These are phyloP conservation scores for Aspergillus luchuensis DNA, from an alignment of 2,329 filamentous ascomycete genomes.

Conservation along the genomic window DNA sequence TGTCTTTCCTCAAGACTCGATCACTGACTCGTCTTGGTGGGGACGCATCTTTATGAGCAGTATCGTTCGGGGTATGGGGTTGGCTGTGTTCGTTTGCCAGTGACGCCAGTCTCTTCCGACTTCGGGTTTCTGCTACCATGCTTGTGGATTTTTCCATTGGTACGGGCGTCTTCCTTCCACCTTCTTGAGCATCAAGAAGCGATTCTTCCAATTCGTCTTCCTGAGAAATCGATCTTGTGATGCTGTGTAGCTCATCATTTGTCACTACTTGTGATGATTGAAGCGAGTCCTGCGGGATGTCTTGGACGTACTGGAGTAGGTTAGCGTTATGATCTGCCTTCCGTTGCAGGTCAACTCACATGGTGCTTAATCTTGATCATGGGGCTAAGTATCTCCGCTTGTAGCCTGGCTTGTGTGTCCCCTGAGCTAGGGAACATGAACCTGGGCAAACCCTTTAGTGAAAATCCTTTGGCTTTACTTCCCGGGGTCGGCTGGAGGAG, in stretches of 20 bases:
- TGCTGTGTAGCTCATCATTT: conserved; percentile 2
- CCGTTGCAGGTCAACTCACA: conserved; percentile 23
- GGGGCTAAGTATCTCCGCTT: conserved; percentile 34
- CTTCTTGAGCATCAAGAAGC: neutral
- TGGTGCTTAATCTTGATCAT: conserved; percentile 37
- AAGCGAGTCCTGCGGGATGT: neutral
- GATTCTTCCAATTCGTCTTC: neutral
- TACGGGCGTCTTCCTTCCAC: conserved; percentile 2
- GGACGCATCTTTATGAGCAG: neutral
- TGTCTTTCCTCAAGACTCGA: conserved; percentile 2
- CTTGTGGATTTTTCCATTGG: conserved; percentile 3
- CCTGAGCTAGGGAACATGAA: conserved; percentile 27
- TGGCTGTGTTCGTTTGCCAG: neutral
- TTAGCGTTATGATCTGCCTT: conserved; percentile 1
- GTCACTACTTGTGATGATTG: conserved; percentile 7
- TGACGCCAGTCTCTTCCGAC: conserved; percentile 13
- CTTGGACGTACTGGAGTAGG: conserved; percentile 15
- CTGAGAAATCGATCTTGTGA: conserved; percentile 2
- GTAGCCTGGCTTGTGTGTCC: conserved; percentile 23
- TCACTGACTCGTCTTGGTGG: neutral
- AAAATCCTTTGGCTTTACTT: conserved; percentile 34
- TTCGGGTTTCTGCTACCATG: neutral
- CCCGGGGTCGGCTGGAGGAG: conserved; percentile 33
- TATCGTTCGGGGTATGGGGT: neutral
- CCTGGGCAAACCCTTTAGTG: conserved; percentile 32